Evolutionary conservation across 108 stramenopile species (phyloP).

Genomic region (Discostella stelligeroides): DNA sequence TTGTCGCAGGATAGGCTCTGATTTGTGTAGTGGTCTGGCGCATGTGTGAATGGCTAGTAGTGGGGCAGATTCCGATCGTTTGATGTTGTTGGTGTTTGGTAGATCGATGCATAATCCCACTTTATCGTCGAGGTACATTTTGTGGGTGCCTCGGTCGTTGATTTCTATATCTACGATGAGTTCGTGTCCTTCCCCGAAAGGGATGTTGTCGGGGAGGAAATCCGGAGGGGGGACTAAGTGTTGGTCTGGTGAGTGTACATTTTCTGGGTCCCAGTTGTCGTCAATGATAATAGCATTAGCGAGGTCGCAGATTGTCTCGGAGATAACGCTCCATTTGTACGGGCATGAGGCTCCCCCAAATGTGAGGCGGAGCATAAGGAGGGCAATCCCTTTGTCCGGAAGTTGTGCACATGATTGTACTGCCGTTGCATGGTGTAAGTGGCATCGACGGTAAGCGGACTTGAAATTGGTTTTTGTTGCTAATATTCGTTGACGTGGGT

Average conservation of each 20-base stretch:
- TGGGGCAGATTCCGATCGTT: background rate
- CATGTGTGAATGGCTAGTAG: constrained; percentile 12
- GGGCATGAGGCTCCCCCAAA: constrained; percentile 30
- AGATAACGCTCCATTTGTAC: constrained; percentile 17
- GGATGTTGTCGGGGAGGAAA: background rate
- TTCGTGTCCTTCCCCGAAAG: constrained; percentile 4
- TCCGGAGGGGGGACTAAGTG: constrained; percentile 4
- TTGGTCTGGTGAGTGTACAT: constrained; percentile 1
- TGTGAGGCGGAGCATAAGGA: constrained; percentile 7
- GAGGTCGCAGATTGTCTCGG: constrained; percentile 21
- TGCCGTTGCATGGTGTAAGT: constrained; percentile 10
- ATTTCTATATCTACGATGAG: constrained; percentile 7
- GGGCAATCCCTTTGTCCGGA: background rate
- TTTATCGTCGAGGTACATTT: too few species aligned
- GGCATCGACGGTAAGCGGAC: too few species aligned
- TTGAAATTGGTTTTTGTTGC: constrained; percentile 21
- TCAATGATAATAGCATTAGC: background rate
- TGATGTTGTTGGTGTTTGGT: background rate
- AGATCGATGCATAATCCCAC: constrained; percentile 18
- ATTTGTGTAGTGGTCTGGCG: background rate
- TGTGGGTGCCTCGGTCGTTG: constrained; percentile 3
- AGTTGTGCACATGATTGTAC: constrained; percentile 9
- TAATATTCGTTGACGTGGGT: constrained; percentile 1
- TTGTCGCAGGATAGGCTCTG: constrained; percentile 23
- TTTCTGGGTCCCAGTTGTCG: constrained; percentile 15